These are phyloP conservation scores for Pythium utonaiense DNA, from an alignment of 352 stramenopile genomes.

Conservation along the genomic window DNA sequence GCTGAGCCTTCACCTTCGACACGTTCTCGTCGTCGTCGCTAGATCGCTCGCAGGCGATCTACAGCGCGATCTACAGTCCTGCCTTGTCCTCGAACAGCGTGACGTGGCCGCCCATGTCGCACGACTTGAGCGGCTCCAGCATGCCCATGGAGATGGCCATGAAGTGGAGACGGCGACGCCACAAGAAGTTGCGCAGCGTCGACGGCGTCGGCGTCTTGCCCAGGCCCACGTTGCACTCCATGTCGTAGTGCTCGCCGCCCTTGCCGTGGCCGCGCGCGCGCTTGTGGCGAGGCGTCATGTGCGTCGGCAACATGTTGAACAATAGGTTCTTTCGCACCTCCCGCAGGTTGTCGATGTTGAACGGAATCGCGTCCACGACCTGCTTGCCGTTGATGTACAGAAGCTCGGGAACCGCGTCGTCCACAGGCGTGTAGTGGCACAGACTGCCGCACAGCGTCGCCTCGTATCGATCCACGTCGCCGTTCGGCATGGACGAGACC, in stretches of 20 bases:
- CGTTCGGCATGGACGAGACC: constrained; percentile 42
- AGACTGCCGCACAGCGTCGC: constrained; percentile 66
- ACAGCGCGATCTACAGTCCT: too few species aligned
- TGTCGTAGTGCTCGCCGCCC: constrained; percentile 37
- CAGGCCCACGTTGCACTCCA: constrained; percentile 48
- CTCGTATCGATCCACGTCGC: constrained; percentile 49
- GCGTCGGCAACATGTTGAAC: constrained; percentile 40
- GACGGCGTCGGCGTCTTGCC: constrained; percentile 33
- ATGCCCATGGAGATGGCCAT: constrained; percentile 45
- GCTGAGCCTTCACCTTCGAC: too few species aligned
- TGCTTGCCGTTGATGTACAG: constrained; percentile 59
- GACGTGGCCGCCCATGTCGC: constrained; percentile 26
- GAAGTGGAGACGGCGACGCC: constrained; percentile 41
- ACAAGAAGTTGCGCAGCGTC: constrained; percentile 33
- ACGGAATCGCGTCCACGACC: constrained; percentile 47
- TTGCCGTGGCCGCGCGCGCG: constrained; percentile 17
- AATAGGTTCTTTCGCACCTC: constrained; percentile 28
- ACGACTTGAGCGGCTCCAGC: constrained; percentile 38
- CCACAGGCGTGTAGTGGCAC: constrained; percentile 45
- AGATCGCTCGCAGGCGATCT: too few species aligned
- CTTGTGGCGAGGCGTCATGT: constrained; percentile 45
- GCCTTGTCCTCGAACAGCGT: constrained; percentile 3
- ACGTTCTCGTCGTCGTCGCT: too few species aligned
- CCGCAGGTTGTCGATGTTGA: constrained; percentile 30
- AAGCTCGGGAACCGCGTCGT: constrained; percentile 28